These are phyloP conservation scores for Collybia mongolica DNA, from an alignment of 768 basidiomycete genomes.

Conservation along the genomic window DNA sequence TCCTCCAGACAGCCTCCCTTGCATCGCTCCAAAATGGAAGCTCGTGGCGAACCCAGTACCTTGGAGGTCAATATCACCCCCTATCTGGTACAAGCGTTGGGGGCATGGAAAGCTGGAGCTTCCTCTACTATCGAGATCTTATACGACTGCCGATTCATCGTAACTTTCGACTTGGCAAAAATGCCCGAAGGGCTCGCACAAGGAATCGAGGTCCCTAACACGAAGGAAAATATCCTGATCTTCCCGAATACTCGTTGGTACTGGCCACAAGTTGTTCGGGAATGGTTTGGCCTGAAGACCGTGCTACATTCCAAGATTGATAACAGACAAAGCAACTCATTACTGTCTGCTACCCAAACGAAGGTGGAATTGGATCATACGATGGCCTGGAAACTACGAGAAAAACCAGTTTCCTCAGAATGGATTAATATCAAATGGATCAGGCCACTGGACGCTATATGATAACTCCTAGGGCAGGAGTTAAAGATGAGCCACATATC, in stretches of 20 bases:
- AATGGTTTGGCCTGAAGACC: conserved; percentile 8
- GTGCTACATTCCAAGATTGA: conserved; percentile 17
- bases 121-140: conserved; percentile 36
- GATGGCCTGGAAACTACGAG: conserved; percentile 8
- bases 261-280: conserved; percentile 43
- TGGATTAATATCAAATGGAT: conserved; percentile 48
- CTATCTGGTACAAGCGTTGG: conserved; percentile 14
- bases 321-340: not conserved
- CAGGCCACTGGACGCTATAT: conserved; percentile 33
- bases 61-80: conserved; percentile 44
- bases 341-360: not conserved
- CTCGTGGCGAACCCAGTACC: conserved; percentile 18
- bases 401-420: conserved; percentile 16
- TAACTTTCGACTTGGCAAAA: conserved; percentile 42
- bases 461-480: not conserved
- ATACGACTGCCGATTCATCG: conserved; percentile 66
- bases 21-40: conserved; percentile 26
- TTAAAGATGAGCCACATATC: not conserved
- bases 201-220: conserved; percentile 18
- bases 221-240: conserved; percentile 27
- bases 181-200: conserved; percentile 39
- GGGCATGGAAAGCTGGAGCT: conserved; percentile 14
- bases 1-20: conserved; percentile 57
- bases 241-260: conserved; percentile 41
- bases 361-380: not conserved